phyloP scores from a whole-genome alignment of 805 yeast species.

The Diddensiella santjacobensis region DNA sequence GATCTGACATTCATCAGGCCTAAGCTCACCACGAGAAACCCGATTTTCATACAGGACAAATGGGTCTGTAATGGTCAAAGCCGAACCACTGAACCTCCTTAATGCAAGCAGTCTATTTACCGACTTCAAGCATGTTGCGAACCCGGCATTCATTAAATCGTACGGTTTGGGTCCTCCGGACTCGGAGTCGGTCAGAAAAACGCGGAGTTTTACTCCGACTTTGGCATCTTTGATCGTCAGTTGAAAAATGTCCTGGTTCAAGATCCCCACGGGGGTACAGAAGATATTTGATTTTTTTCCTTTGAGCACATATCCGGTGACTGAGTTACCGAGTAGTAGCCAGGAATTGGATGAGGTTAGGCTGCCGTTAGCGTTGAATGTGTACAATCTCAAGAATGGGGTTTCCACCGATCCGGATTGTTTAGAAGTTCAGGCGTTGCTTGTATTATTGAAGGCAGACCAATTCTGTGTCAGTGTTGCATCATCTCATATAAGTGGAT shows the following conservation, averaged over 20 bases:
- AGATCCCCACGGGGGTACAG: conserved; percentile 30
- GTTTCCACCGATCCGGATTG: conserved; percentile 33
- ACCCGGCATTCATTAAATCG: no score
- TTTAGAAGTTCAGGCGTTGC: conserved; percentile 22
- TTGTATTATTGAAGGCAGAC: conserved; percentile 10
- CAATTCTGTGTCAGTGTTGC: background rate
- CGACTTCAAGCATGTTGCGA: no score
- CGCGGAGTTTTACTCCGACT: no score
- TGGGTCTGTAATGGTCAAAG: conserved; percentile 59
- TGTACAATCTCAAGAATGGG: conserved; percentile 22
- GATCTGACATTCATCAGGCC: conserved; percentile 56
- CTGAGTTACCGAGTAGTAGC: conserved; percentile 6
- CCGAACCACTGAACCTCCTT: conserved; percentile 9
- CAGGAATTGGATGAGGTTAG: no score
- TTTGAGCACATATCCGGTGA: conserved; percentile 19
- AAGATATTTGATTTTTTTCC: conserved; percentile 34
- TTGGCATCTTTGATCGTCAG: no score
- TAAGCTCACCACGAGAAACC: conserved; percentile 48
- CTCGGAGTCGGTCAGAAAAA: no score
- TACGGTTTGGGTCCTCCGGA: no score
- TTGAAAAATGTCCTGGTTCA: conserved; percentile 18
- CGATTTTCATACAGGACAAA: conserved; percentile 51
- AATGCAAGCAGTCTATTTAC: no score
- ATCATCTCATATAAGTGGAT: conserved; percentile 12
- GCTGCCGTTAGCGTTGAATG: conserved; percentile 15